Evolutionary conservation across 208 protist genomes (phyloP).

Genomic region (Trichomonas vaginalis): DNA sequence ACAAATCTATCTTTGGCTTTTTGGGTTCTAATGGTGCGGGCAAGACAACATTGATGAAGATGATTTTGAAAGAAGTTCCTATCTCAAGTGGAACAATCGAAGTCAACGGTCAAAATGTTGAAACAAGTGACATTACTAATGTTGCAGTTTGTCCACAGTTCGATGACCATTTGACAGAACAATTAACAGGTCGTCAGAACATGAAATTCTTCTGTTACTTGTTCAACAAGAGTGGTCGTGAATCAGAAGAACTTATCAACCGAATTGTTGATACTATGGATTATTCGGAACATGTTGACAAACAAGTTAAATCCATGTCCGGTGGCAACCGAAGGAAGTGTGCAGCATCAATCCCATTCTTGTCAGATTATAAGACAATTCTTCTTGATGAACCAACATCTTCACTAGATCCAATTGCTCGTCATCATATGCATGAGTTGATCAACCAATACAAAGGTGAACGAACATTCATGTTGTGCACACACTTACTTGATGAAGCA

Average conservation of each 20-base stretch:
- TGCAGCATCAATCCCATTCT: not conserved
- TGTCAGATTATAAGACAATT: not conserved
- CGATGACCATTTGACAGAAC: not conserved
- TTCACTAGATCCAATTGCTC: not conserved
- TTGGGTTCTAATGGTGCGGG: slow-evolving; percentile 33
- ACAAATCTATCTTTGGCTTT: slow-evolving; percentile 20
- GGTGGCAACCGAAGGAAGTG: not conserved
- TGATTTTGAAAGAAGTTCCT: slow-evolving; percentile 14
- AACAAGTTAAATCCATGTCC: not conserved
- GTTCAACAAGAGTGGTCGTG: not conserved
- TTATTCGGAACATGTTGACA: not conserved
- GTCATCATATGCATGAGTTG: not conserved
- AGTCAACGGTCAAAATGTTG: not conserved
- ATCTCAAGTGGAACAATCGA: slow-evolving; percentile 8
- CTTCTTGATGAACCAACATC: slow-evolving; percentile 15
- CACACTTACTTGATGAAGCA: not conserved
- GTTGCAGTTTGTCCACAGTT: not conserved
- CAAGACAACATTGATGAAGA: slow-evolving; percentile 30
- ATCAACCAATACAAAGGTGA: not conserved
- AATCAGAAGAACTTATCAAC: not conserved
- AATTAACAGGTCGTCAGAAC: not conserved
- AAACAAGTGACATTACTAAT: not conserved
- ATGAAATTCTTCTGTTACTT: not conserved
- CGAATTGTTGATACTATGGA: not conserved
- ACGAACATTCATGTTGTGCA: not conserved